phyloP scores from a whole-genome alignment of 2,329 filamentous ascomycete species.

The Colletotrichum chlorophyti region DNA sequence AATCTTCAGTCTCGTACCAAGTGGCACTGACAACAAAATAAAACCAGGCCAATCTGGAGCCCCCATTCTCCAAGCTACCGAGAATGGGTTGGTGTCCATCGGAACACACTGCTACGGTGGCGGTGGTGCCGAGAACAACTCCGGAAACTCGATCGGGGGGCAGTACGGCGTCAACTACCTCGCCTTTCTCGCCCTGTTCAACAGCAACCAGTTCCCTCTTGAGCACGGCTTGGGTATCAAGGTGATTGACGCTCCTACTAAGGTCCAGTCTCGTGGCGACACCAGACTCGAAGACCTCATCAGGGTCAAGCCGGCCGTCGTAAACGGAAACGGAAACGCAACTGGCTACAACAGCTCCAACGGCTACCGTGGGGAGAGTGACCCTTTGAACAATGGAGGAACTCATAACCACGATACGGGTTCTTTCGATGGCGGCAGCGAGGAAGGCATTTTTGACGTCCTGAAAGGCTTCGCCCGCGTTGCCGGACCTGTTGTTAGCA shows the following conservation, averaged over 20 bases:
- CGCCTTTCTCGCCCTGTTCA: slow-evolving; percentile 27
- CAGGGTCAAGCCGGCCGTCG: not conserved
- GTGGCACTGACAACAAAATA: not conserved
- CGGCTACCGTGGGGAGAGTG: too few species aligned
- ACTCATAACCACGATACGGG: too few species aligned
- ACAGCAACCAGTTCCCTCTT: not conserved
- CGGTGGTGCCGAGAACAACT: slow-evolving; percentile 31
- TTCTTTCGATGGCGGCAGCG: too few species aligned
- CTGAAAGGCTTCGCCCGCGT: not conserved
- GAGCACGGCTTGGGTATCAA: not conserved
- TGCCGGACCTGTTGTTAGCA: not conserved
- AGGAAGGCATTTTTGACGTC: not conserved
- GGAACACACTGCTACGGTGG: slow-evolving; percentile 38
- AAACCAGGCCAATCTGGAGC: slow-evolving; percentile 36
- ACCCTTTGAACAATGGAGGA: too few species aligned
- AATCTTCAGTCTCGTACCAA: not conserved
- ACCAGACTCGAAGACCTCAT: not conserved
- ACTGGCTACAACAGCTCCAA: too few species aligned
- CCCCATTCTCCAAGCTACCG: slow-evolving; percentile 31
- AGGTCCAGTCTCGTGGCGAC: not conserved
- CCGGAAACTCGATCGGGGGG: slow-evolving; percentile 35
- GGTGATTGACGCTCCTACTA: not conserved
- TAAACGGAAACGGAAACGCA: not conserved
- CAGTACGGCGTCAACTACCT: slow-evolving; percentile 33
- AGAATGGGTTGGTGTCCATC: slow-evolving; percentile 30